Evolutionary conservation across 2,329 filamentous ascomycete genomes (phyloP).

Genomic region (Apiospora rasikravindrae): DNA sequence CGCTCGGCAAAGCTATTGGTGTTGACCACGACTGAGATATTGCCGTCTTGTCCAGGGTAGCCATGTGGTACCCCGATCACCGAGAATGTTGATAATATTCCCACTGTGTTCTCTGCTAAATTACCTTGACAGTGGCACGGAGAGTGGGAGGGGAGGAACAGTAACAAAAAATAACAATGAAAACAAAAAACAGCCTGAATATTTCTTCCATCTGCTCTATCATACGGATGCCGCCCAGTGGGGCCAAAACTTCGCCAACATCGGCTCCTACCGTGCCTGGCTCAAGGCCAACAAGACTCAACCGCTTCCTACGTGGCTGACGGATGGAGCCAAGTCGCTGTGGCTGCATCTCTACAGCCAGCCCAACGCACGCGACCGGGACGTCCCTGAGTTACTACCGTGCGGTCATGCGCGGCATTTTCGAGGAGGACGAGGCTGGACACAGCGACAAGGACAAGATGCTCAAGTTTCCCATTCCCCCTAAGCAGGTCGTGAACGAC

Average conservation of each 20-base stretch:
- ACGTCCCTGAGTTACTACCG: conserved; percentile 23
- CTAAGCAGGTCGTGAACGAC: not conserved
- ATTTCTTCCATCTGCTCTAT: conserved; percentile 21
- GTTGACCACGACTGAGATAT: conserved; percentile 41
- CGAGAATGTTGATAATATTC: not conserved
- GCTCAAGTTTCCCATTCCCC: conserved; percentile 19
- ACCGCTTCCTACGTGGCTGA: conserved; percentile 20
- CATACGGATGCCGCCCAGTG: conserved; percentile 16
- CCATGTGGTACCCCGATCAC: conserved; percentile 22
- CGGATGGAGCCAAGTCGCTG: conserved; percentile 15
- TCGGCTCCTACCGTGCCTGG: conserved; percentile 24
- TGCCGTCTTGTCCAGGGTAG: conserved; percentile 20
- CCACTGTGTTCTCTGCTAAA: not conserved
- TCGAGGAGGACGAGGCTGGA: conserved; percentile 18
- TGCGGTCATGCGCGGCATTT: conserved; percentile 17
- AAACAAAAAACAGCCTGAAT: conserved; percentile 19
- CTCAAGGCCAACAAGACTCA: conserved; percentile 22
- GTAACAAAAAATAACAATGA: not conserved
- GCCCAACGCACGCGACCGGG: conserved; percentile 9
- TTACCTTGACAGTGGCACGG: not conserved
- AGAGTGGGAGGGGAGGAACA: not conserved
- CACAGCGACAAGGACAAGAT: conserved; percentile 19
- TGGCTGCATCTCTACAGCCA: conserved; percentile 22
- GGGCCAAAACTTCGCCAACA: conserved; percentile 20
- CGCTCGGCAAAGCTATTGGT: conserved; percentile 25